Conservation (phyloP, 441 rosid genomes). For the Gossypium aridum region DNA sequence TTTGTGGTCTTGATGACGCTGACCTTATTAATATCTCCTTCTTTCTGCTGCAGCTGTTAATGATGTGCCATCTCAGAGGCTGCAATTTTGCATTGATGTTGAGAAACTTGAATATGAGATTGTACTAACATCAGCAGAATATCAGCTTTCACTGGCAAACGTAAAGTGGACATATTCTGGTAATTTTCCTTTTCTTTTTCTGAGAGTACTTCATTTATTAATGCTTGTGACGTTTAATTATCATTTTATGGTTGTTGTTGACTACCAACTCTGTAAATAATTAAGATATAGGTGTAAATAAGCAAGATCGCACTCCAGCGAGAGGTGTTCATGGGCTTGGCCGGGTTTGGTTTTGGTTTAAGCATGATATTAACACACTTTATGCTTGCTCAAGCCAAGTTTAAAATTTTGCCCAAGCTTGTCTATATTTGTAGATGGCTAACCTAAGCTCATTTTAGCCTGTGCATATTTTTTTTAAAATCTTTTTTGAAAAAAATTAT, state of each 20-base stretch:
- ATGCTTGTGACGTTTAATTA: neutral
- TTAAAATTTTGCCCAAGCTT: neutral
- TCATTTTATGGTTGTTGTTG: slow-evolving; percentile 1
- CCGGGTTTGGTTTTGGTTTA: neutral
- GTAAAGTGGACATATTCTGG: slow-evolving; percentile 66
- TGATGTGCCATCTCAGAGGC: slow-evolving; percentile 39
- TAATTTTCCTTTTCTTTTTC: slow-evolving; percentile 23
- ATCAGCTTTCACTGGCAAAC: slow-evolving; percentile 67
- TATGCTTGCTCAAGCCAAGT: too few species aligned
- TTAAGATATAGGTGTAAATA: neutral
- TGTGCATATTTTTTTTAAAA: too few species aligned
- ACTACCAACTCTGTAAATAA: neutral
- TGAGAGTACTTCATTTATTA: neutral
- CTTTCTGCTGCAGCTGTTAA: slow-evolving; percentile 33
- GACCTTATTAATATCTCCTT: slow-evolving; percentile 14
- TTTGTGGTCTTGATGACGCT: neutral
- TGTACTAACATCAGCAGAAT: slow-evolving; percentile 80
- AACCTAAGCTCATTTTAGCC: neutral
- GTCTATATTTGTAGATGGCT: neutral
- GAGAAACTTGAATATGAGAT: slow-evolving; percentile 74
- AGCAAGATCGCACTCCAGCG: neutral
- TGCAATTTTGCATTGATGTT: slow-evolving; percentile 47
- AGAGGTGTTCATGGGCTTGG: neutral
- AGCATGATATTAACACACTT: neutral
- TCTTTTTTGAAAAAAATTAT: neutral